phyloP scores from a whole-genome alignment of 257 asterid genomes.

The Capsicum chinense region DNA sequence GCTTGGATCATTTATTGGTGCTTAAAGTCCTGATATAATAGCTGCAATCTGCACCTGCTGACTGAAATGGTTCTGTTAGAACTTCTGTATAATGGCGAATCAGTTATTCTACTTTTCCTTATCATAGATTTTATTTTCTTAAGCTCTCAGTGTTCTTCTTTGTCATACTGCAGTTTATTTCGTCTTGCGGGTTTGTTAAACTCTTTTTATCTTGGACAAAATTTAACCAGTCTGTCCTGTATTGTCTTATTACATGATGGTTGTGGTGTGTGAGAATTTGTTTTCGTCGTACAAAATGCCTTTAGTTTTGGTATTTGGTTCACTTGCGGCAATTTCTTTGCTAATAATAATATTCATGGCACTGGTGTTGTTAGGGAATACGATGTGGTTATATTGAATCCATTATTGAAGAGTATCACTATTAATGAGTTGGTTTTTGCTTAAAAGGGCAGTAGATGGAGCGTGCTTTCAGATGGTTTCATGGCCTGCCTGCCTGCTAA shows the following conservation, averaged over 20 bases:
- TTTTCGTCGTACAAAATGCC: not conserved
- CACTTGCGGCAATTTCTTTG: not conserved
- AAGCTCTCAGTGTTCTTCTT: not conserved
- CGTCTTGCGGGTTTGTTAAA: not conserved
- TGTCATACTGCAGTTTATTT: not conserved
- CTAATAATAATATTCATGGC: too few species aligned
- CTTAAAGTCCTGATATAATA: slow-evolving; percentile 35
- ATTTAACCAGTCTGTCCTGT: not conserved
- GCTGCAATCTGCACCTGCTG: slow-evolving; percentile 6
- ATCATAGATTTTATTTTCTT: not conserved
- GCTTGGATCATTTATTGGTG: slow-evolving; percentile 40
- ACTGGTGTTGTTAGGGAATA: too few species aligned
- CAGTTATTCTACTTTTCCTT: not conserved
- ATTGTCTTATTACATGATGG: not conserved
- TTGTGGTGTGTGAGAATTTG: slow-evolving; percentile 1
- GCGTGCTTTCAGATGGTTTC: too few species aligned
- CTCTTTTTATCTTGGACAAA: not conserved
- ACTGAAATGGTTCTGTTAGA: slow-evolving; percentile 21
- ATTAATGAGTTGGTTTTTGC: too few species aligned
- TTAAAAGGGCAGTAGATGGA: too few species aligned
- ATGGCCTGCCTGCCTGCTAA: too few species aligned
- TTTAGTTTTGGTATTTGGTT: not conserved
- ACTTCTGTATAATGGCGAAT: not conserved
- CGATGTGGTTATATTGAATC: too few species aligned
- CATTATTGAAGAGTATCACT: too few species aligned